Evolutionary conservation across 208 protist species (phyloP).

Genomic region (Trypanosoma vivax): DNA sequence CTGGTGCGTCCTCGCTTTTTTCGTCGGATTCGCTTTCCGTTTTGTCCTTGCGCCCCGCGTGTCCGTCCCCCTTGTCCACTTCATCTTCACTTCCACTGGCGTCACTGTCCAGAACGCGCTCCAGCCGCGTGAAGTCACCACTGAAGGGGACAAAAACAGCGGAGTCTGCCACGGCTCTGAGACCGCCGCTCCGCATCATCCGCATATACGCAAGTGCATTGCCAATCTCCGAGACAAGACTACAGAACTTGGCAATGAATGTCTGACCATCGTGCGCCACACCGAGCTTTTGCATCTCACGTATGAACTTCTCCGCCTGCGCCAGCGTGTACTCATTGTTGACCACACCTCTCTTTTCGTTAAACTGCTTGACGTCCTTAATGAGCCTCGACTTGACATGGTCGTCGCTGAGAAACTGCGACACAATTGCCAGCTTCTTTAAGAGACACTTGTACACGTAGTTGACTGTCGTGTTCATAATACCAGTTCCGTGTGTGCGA

Average conservation of each 20-base stretch:
- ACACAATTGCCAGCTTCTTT: conserved; percentile 92
- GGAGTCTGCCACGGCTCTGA: conserved; percentile 84
- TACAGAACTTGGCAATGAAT: conserved; percentile 92
- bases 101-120: conserved; percentile 30
- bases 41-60: conserved; percentile 27
- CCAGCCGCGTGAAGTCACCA: conserved; percentile 47
- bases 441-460: conserved; percentile 95
- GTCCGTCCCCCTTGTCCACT: too few relatives aligned
- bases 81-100: too few relatives aligned
- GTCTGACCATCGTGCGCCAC: conserved; percentile 61
- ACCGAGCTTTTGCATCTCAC: conserved; percentile 91
- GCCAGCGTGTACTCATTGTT: conserved; percentile 86
- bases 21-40: conserved; percentile 15
- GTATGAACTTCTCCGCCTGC: conserved; percentile 87
- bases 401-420: conserved; percentile 96
- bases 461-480: conserved; percentile 98
- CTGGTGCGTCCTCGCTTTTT: neutral
- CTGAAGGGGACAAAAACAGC: conserved; percentile 89
- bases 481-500: conserved; percentile 95
- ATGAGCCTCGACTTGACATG: conserved; percentile 91
- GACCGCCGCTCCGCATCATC: conserved; percentile 87
- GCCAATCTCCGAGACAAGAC: conserved; percentile 96
- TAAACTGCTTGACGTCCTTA: conserved; percentile 63
- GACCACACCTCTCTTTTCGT: conserved; percentile 51
- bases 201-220: conserved; percentile 97